Evolutionary conservation across 441 rosid species (phyloP).

Genomic region (Omphalea diandra): DNA sequence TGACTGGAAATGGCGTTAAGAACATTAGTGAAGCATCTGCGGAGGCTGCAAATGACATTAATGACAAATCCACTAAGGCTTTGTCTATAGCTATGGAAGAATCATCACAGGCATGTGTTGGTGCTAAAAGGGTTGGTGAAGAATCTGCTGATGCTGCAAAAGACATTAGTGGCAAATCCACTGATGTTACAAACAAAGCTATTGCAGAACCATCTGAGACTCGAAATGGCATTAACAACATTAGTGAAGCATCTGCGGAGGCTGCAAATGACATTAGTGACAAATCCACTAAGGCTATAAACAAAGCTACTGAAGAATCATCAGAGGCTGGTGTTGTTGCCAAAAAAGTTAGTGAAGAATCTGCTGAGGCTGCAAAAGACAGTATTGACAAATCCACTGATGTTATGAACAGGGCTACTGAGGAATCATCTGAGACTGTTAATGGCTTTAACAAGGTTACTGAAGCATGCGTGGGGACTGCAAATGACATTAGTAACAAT

Average conservation of each 20-base stretch:
- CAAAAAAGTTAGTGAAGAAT: no score
- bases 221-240: neutral
- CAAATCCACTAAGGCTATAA: no score
- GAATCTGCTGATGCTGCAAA: conserved; percentile 18
- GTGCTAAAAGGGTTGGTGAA: conserved; percentile 22
- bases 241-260: neutral
- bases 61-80: neutral
- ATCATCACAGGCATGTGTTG: conserved; percentile 16
- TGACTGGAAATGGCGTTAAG: conserved; percentile 19
- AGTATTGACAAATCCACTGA: conserved; percentile 9
- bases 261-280: no score
- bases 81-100: conserved; percentile 1
- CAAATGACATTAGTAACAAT: neutral
- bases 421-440: conserved; percentile 19
- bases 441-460: neutral
- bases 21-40: neutral
- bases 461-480: conserved; percentile 11
- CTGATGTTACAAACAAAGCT: conserved; percentile 7
- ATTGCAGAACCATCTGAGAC: neutral
- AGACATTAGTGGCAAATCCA: neutral
- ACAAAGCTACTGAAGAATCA: no score
- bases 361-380: neutral
- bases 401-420: conserved; percentile 19
- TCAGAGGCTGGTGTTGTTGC: no score
- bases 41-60: conserved; percentile 6